phyloP scores from a whole-genome alignment of 139 green algal genomes.

The Coelastrella sp. region DNA sequence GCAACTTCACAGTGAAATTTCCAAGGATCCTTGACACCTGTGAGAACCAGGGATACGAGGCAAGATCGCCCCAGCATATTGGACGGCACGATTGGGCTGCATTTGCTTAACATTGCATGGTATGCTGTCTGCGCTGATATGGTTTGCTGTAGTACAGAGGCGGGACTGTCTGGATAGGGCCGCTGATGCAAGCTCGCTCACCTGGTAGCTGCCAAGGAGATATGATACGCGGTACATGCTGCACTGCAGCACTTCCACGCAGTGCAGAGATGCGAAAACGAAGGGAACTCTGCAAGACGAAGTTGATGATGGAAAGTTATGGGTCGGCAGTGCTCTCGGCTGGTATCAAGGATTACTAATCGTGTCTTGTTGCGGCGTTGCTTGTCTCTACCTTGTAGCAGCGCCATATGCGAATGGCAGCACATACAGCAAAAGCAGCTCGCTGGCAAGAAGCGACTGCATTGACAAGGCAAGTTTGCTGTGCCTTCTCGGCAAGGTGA shows the following conservation, averaged over 20 bases:
- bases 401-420: slow-evolving; percentile 14
- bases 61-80: not conserved
- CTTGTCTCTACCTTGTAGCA: slow-evolving; percentile 11
- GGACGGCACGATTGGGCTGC: not conserved
- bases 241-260: not conserved
- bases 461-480: not conserved
- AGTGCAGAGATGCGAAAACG: slow-evolving; percentile 8
- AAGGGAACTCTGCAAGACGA: slow-evolving; percentile 14
- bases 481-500: not conserved
- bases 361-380: not conserved
- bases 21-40: not conserved
- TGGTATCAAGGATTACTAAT: not conserved
- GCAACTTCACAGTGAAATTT: not conserved
- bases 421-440: slow-evolving; percentile 2
- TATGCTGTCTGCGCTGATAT: not conserved
- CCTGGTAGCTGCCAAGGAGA: slow-evolving; percentile 4
- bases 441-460: not conserved
- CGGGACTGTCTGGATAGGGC: not conserved
- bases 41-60: not conserved
- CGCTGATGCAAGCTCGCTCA: not conserved
- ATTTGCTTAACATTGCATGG: not conserved
- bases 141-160: not conserved
- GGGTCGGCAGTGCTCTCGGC: not conserved
- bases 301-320: not conserved
- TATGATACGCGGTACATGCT: not conserved